Conservation (phyloP, 1,284 basidiomycete genomes). For the Papiliotrema fonsecae region DNA sequence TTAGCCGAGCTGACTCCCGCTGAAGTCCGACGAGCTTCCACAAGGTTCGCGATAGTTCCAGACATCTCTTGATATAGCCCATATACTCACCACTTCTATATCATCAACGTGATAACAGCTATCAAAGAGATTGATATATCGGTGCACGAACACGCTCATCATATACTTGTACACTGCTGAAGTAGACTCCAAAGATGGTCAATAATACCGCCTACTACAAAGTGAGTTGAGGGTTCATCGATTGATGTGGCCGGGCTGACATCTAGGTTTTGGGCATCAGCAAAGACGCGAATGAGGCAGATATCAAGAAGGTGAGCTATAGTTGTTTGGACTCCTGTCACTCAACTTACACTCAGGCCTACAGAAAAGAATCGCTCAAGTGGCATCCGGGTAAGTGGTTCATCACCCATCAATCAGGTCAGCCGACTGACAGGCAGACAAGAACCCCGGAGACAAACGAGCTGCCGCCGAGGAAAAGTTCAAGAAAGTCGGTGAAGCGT, state of each 20-base stretch:
- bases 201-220: constrained; percentile 46
- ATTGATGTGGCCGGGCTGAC: constrained; percentile 4
- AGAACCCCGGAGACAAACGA: constrained; percentile 39
- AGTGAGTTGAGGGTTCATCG: constrained; percentile 13
- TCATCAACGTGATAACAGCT: too few species aligned
- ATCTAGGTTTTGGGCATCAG: constrained; percentile 58
- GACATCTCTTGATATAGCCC: too few species aligned
- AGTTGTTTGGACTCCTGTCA: neutral
- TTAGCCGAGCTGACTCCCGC: too few species aligned
- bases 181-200: constrained; percentile 21
- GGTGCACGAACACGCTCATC: too few species aligned
- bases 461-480: constrained; percentile 86
- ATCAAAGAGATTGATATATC: too few species aligned
- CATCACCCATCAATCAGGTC: constrained; percentile 18
- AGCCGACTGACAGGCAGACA: constrained; percentile 6
- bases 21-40: too few species aligned
- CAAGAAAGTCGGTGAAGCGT: constrained; percentile 95
- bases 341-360: constrained; percentile 17
- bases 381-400: constrained; percentile 42
- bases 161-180: neutral
- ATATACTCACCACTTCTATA: too few species aligned
- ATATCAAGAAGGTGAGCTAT: constrained; percentile 63
- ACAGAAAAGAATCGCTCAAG: constrained; percentile 47
- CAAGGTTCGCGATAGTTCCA: too few species aligned
- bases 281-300: constrained; percentile 70